Evolutionary conservation across 2,329 filamentous ascomycete species (phyloP).

Genomic region (Torrubiellomyces zombiae): DNA sequence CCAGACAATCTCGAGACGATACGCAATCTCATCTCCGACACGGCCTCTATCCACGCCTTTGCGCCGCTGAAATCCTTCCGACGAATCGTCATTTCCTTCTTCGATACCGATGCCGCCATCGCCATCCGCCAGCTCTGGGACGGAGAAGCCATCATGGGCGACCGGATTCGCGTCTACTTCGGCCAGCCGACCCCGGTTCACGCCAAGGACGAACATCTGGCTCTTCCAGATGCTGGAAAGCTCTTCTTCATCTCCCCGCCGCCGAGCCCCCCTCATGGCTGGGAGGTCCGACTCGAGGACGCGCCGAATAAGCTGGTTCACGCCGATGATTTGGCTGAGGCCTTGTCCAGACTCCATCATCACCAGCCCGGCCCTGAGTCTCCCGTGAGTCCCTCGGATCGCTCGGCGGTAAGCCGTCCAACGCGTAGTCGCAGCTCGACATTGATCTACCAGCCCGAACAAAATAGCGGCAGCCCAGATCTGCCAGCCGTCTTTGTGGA

Average conservation of each 20-base stretch:
- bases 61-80: constrained; percentile 69
- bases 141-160: constrained; percentile 55
- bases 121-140: constrained; percentile 58
- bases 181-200: constrained; percentile 44
- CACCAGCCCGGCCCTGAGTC: constrained; percentile 13
- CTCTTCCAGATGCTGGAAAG: constrained; percentile 53
- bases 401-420: constrained; percentile 9
- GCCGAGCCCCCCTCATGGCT: constrained; percentile 50
- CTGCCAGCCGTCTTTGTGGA: constrained; percentile 51
- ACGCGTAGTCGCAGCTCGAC: constrained; percentile 45
- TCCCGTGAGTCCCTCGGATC: constrained; percentile 15
- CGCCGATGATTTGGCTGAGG: constrained; percentile 51
- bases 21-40: constrained; percentile 49
- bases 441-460: constrained; percentile 46
- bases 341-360: constrained; percentile 44
- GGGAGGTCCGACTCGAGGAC: constrained; percentile 51
- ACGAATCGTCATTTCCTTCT: constrained; percentile 68
- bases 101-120: constrained; percentile 50
- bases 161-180: constrained; percentile 52
- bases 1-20: constrained; percentile 59
- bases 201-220: constrained; percentile 38
- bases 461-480: constrained; percentile 34
- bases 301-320: constrained; percentile 55
- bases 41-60: constrained; percentile 62
- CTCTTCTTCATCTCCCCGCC: constrained; percentile 59